Evolutionary conservation across 2,329 filamentous ascomycete genomes (phyloP), one percentile per base, ranked within the genome.

Genomic region (Penicillium fuscoglaucum): DNA sequence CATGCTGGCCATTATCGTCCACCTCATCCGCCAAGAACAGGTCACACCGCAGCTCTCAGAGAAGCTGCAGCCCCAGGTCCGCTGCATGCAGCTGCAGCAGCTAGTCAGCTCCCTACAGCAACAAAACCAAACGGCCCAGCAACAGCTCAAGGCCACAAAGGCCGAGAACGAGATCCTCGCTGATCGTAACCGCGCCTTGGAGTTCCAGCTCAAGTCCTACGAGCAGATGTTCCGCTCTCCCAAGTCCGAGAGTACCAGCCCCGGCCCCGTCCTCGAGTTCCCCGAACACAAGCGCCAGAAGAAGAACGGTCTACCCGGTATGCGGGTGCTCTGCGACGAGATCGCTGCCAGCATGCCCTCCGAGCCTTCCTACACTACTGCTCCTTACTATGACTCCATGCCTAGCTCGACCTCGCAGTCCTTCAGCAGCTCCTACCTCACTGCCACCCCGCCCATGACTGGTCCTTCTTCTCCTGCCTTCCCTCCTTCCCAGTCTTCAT

Each of bases 61-160:
- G 56, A 75, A 73, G 56, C 67, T 76, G 45, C 72, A 76, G 65
- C 69, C 72, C 2, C 71, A 75, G 39, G 59, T 76, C 24, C 72
- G 73, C 59, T 74, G 70, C 68, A 74, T 75, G 71, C 74, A 76
- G 51, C 61, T 76, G 37, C 72, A 76, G 57, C 72, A 75, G 50
- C 58, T 71, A 33, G 65, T 74, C 26, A 59, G 62, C 40, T 70
- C 63, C 46, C 69, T 76, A 33, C 73, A 76, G 60, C 71, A 74
- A 52, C 72, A 76, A 46, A 73, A 75, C 55, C 71, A 76, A 40
- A 62, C 66, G 6, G 55, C 60, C 9, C 72, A 75, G 56, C 70
- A 72, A 41, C 71, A 76, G 65, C 57, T 73, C 48, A 70, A 72
- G 50, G 62, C 67, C 19, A 43, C 70, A 26, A 74, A 74, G 62